Conservation (phyloP, 345 rosid species). For the Euclidium syriacum region DNA sequence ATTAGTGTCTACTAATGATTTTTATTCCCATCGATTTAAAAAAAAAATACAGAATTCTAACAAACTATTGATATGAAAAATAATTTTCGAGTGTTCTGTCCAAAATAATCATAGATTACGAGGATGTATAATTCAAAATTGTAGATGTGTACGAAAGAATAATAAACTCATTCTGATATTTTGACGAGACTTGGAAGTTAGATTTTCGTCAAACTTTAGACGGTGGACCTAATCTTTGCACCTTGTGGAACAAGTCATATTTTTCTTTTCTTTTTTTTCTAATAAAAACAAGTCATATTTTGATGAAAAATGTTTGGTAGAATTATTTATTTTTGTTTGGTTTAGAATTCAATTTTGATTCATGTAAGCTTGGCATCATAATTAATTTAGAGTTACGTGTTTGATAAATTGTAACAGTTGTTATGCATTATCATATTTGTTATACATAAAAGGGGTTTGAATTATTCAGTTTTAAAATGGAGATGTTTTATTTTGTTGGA, state of each 20-base stretch:
- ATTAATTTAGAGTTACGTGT: no score
- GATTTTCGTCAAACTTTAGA: constrained; percentile 19
- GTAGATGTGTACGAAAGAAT: constrained; percentile 7
- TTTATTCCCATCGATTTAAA: neutral
- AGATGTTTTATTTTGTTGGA: no score
- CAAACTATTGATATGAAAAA: neutral
- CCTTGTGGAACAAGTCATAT: constrained; percentile 25
- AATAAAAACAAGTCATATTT: constrained; percentile 22
- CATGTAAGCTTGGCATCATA: no score
- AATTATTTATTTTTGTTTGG: neutral
- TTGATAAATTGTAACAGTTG: no score
- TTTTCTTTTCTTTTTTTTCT: no score
- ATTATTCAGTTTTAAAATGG: no score
- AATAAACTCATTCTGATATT: neutral
- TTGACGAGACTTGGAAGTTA: constrained; percentile 25
- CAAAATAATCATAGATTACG: neutral
- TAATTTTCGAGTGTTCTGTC: neutral
- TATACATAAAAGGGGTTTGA: no score
- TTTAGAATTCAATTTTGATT: neutral
- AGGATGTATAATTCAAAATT: neutral
- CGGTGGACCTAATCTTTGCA: constrained; percentile 24
- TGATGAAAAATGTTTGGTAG: neutral
- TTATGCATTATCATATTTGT: no score
- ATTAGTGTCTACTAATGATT: neutral
- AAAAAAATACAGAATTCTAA: neutral